Evolutionary conservation across 768 basidiomycete species (phyloP).

Genomic region (Sarcodon sp.): DNA sequence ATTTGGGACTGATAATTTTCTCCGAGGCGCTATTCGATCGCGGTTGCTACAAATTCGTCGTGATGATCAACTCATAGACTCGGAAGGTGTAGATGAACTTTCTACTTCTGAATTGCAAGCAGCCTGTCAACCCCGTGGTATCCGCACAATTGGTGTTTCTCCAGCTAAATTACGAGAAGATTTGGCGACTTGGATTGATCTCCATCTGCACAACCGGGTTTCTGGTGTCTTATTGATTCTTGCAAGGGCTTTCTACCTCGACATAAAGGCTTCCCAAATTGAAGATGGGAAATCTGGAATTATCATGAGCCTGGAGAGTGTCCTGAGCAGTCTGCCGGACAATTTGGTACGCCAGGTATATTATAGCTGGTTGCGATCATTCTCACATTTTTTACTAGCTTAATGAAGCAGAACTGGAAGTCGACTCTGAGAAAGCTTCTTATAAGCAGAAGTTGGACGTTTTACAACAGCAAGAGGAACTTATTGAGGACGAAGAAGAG

Average conservation of each 20-base stretch:
- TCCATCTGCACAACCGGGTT: slow-evolving; percentile 84
- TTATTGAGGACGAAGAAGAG: slow-evolving; percentile 98
- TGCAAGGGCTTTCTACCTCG: slow-evolving; percentile 92
- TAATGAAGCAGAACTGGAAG: slow-evolving; percentile 94
- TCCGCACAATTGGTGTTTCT: slow-evolving; percentile 77
- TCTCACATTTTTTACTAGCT: slow-evolving; percentile 35
- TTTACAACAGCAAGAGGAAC: slow-evolving; percentile 94
- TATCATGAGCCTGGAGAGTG: slow-evolving; percentile 75
- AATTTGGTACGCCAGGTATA: slow-evolving; percentile 58
- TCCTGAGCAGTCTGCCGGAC: slow-evolving; percentile 86
- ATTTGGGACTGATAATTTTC: slow-evolving; percentile 97
- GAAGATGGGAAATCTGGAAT: slow-evolving; percentile 78
- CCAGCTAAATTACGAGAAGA: slow-evolving; percentile 86
- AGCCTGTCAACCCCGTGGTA: slow-evolving; percentile 90
- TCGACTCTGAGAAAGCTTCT: slow-evolving; percentile 84
- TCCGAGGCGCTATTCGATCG: slow-evolving; percentile 81
- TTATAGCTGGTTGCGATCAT: slow-evolving; percentile 5
- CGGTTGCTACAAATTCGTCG: slow-evolving; percentile 73
- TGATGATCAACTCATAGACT: slow-evolving; percentile 87
- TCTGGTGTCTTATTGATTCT: slow-evolving; percentile 90
- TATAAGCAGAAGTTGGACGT: slow-evolving; percentile 99
- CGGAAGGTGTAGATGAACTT: slow-evolving; percentile 83
- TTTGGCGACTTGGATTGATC: slow-evolving; percentile 80
- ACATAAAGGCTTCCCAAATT: slow-evolving; percentile 55
- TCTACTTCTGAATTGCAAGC: slow-evolving; percentile 87